Evolutionary conservation across 331 rosid species (phyloP).

Genomic region (Prunus yedoensis): DNA sequence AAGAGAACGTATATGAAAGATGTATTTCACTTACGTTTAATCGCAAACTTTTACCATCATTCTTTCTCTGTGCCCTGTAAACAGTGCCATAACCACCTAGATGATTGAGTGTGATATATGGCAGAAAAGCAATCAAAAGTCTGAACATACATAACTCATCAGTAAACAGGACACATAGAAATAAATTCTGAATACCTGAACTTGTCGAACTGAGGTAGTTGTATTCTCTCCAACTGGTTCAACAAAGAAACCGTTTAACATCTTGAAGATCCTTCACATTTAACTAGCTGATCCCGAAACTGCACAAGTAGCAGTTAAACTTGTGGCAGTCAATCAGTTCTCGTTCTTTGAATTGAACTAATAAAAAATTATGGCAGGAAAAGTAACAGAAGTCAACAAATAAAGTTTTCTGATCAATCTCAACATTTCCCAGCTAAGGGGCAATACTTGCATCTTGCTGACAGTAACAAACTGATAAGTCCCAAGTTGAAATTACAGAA

Average conservation of each 20-base stretch:
- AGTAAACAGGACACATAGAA: background rate
- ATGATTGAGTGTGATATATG: background rate
- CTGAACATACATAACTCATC: background rate
- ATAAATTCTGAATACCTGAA: conserved; percentile 29
- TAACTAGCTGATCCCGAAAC: too few relatives aligned
- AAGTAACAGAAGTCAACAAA: conserved; percentile 20
- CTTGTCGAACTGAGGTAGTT: background rate
- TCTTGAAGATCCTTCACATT: too few relatives aligned
- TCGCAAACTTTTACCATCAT: conserved; percentile 33
- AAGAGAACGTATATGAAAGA: background rate
- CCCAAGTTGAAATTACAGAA: background rate
- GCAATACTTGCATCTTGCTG: conserved; percentile 5
- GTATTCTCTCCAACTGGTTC: too few relatives aligned
- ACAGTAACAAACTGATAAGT: background rate
- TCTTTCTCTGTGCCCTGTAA: conserved; percentile 34
- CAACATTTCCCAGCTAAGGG: conserved; percentile 28
- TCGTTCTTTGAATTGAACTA: conserved; percentile 17
- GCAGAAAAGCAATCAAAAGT: background rate
- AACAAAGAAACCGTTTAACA: too few relatives aligned
- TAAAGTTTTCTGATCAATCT: conserved; percentile 10
- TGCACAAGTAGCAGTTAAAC: too few relatives aligned
- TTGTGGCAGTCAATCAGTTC: background rate
- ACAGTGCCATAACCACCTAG: conserved; percentile 47
- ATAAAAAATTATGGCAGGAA: conserved; percentile 21
- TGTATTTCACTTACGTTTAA: conserved; percentile 27